Evolutionary conservation across 225 moss, liverwort and hornwort genomes (phyloP).

Genomic region (Anthoceros angustus): DNA sequence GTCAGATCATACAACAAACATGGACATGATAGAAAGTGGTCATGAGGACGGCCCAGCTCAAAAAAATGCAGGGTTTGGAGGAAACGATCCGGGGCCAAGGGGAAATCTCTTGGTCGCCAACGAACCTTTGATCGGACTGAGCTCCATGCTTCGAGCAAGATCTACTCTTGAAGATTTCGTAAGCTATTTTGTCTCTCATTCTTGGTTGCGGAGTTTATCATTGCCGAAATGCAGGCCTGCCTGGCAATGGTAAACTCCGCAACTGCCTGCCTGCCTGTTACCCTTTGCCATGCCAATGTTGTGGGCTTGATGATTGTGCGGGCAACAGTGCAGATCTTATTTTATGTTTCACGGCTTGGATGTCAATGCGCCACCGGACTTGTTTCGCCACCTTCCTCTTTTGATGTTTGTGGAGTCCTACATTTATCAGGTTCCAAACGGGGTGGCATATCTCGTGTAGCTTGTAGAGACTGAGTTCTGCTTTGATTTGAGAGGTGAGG

Average conservation of each 20-base stretch:
- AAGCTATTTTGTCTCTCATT: slow-evolving; percentile 12
- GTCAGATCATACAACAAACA: too few species aligned
- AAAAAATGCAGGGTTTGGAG: too few species aligned
- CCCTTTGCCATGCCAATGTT: neutral
- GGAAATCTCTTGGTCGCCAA: neutral
- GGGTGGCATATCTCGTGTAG: neutral
- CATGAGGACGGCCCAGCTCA: too few species aligned
- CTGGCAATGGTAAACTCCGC: too few species aligned
- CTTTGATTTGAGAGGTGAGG: too few species aligned
- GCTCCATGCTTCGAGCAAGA: slow-evolving; percentile 69
- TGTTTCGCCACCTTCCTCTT: slow-evolving; percentile 68
- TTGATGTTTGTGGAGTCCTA: slow-evolving; percentile 67
- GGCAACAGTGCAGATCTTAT: slow-evolving; percentile 85
- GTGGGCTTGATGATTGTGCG: slow-evolving; percentile 6
- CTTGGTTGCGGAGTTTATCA: neutral
- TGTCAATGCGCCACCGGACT: slow-evolving; percentile 37
- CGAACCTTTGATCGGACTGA: slow-evolving; percentile 39
- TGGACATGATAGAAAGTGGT: too few species aligned
- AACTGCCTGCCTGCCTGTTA: neutral
- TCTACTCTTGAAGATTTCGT: slow-evolving; percentile 90
- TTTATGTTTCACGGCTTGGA: slow-evolving; percentile 93
- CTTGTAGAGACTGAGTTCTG: neutral
- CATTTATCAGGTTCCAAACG: slow-evolving; percentile 52
- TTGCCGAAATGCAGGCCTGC: neutral
- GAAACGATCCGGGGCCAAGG: too few species aligned